Base-by-base conservation (phyloP, 2,329 filamentous ascomycete genomes). In the Eurotiales sp. region DNA sequence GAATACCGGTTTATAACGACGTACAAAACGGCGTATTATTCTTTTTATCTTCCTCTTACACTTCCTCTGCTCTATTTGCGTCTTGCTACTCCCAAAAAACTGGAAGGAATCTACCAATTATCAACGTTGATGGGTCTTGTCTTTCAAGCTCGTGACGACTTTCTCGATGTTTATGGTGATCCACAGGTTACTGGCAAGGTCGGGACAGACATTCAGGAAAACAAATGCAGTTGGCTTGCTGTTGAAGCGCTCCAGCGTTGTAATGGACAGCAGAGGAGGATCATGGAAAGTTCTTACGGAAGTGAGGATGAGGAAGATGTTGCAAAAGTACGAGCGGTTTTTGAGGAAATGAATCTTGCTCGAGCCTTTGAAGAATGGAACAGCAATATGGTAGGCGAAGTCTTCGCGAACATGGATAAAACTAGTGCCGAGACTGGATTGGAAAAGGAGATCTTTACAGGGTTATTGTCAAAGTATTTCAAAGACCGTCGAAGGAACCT, bases 101-200 rank as follows among this genome's bases (percentile, higher is more conserved):
- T 19, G 6, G 7, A 12, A 4, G 7, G n/a, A 12, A 17, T 14
- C 12, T 17, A n/a, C 22, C n/a, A 8, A 8, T 19, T 50, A n/a
- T 6, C 36, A 8, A 15, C 32, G 12, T 3, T 8, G 14, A 30
- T 50, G 21, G 48, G 48, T 10, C 14, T 34, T 19, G 44, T 32
- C 29, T 50, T 32, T 25, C 48, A 50, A 22, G 29, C 36, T 14
- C 48, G 44, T 11, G 39, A 50, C 27, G 48, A 50, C 25, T 50
- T 21, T 29, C 23, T 50, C 10, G 48, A 44, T 23, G 25, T 36
- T 3, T 50, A 44, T 22, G 29, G 40, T 10, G 37, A 37, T 34
- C 25, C 48, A 2, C 5, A 10, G 5, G 25, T 27, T 10, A 44
- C 40, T 21, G 27, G 23, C 12, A 44, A 50, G 29, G 39, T 44